A percentile compares a stretch with the other conserved stretches of the same genome.
Conservation (phyloP, 495 filamentous ascomycete genomes). For the Penicillium dipodomyicola region DNA sequence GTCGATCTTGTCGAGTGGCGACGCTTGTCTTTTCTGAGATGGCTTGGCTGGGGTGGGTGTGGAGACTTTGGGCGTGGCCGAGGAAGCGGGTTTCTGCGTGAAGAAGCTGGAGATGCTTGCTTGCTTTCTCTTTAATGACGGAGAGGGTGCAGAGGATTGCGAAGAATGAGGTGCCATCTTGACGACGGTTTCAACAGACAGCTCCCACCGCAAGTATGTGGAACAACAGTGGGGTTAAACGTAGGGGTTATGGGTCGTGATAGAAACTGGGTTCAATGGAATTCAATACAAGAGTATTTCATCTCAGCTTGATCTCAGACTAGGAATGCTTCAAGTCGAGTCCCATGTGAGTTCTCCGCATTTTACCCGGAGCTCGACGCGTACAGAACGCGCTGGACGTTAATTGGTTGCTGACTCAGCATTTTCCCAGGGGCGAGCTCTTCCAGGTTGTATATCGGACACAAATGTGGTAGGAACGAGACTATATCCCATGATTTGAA, state of each 20-base stretch:
- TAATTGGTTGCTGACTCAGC: constrained; percentile 29
- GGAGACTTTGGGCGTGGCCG: constrained; percentile 13
- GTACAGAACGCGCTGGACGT: constrained; percentile 18
- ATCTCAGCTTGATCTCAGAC: neutral
- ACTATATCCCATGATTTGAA: no score
- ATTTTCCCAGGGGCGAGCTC: neutral
- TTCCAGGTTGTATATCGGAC: no score
- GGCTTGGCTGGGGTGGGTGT: constrained; percentile 12
- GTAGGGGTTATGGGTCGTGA: neutral
- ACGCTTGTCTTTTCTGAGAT: constrained; percentile 18
- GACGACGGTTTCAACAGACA: neutral
- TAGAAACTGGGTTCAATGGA: neutral
- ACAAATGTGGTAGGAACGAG: no score
- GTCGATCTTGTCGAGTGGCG: constrained; percentile 13
- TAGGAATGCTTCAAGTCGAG: neutral
- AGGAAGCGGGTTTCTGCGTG: constrained; percentile 53
- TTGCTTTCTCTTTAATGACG: constrained; percentile 59
- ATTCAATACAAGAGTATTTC: neutral
- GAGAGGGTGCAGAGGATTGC: constrained; percentile 42
- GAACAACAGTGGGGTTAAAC: neutral
- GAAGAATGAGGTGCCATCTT: constrained; percentile 41
- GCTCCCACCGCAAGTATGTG: neutral
- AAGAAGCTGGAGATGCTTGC: constrained; percentile 88
- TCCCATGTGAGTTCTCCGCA: neutral
- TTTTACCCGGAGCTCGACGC: constrained; percentile 15